These are phyloP conservation scores for Perkinsus chesapeaki DNA, from an alignment of 169 alveolate species.

Conservation along the genomic window DNA sequence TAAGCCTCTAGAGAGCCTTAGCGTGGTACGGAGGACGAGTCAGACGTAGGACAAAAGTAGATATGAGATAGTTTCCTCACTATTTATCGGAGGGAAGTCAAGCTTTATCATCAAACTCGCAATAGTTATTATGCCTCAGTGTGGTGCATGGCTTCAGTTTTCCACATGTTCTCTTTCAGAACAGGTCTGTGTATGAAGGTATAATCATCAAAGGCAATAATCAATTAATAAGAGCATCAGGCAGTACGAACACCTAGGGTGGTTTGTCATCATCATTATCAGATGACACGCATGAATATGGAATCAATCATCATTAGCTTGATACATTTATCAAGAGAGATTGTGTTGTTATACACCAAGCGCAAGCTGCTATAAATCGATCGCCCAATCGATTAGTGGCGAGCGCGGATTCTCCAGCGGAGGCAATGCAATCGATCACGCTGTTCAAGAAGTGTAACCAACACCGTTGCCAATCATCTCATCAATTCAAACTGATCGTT, in stretches of 20 bases:
- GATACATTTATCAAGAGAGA: neutral
- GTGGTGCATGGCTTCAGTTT: neutral
- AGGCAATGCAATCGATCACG: neutral
- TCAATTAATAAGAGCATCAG: neutral
- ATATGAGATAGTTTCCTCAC: neutral
- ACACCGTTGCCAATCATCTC: neutral
- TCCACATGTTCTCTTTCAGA: neutral
- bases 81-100: neutral
- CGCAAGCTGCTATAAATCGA: neutral
- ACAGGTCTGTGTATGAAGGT: neutral
- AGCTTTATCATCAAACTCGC: neutral
- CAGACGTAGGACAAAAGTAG: conserved; percentile 4
- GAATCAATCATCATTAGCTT: neutral
- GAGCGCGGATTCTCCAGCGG: neutral
- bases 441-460: neutral
- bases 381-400: neutral
- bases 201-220: neutral
- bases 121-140: neutral
- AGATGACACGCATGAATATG: conserved; percentile 3
- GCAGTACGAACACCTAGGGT: conserved; percentile 2
- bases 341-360: neutral
- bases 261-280: neutral
- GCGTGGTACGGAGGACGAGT: neutral
- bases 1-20: neutral
- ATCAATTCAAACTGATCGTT: no score